Conservation (phyloP, 352 stramenopile species). For the Nothophytophthora sp. region DNA sequence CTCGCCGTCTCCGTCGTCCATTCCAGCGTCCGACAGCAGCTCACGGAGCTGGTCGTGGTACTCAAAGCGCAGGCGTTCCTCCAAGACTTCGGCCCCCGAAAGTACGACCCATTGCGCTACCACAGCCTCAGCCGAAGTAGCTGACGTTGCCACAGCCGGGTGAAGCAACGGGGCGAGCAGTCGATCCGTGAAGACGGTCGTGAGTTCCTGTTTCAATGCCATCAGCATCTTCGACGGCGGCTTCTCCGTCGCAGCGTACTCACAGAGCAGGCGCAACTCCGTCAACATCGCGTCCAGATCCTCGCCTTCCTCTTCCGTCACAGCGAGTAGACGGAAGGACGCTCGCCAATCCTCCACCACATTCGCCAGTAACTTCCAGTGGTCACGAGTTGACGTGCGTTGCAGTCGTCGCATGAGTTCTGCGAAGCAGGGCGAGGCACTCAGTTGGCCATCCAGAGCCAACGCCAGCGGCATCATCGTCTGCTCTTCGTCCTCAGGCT, state of each 20-base stretch:
- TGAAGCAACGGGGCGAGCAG: constrained; percentile 46
- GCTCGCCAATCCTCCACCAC: constrained; percentile 55
- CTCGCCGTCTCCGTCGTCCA: too few species aligned
- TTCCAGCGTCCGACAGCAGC: constrained; percentile 37
- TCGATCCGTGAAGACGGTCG: constrained; percentile 34
- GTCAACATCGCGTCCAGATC: constrained; percentile 22
- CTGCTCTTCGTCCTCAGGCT: constrained; percentile 8
- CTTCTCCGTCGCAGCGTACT: constrained; percentile 36
- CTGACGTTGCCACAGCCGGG: neutral
- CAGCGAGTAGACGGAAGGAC: constrained; percentile 12
- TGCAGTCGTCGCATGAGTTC: constrained; percentile 39
- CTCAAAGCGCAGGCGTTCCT: constrained; percentile 45
- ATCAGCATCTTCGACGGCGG: constrained; percentile 34
- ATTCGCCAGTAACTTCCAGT: constrained; percentile 20
- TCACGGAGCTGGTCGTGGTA: constrained; percentile 60
- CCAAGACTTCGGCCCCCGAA: constrained; percentile 26
- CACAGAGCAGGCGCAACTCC: constrained; percentile 49
- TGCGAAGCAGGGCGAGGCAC: constrained; percentile 27
- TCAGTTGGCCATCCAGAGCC: constrained; percentile 64
- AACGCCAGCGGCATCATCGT: constrained; percentile 43
- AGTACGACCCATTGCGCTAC: constrained; percentile 28
- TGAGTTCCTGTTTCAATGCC: constrained; percentile 51
- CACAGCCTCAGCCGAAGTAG: constrained; percentile 13
- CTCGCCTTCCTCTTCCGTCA: constrained; percentile 6
- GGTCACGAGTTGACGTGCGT: too few species aligned